phyloP scores from a whole-genome alignment of 495 filamentous ascomycete species.

The Tuber microsphaerosporum region DNA sequence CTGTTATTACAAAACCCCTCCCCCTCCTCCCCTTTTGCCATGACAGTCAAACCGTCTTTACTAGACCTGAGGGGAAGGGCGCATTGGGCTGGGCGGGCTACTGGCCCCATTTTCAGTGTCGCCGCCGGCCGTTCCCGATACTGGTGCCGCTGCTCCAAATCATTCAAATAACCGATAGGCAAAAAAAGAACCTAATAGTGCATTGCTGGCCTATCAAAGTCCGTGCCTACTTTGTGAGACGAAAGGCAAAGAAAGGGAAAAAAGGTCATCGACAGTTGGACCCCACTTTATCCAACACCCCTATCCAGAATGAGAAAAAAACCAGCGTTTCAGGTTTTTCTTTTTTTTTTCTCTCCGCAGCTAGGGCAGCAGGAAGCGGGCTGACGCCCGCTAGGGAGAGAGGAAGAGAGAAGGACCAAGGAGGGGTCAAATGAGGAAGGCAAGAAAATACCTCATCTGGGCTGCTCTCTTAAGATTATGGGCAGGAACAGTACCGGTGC shows the following conservation, averaged over 20 bases:
- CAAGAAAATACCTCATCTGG: constrained; percentile 32
- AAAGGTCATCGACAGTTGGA: constrained; percentile 20
- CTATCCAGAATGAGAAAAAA: constrained; percentile 15
- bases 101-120: background rate
- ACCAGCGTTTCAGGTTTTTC: constrained; percentile 29
- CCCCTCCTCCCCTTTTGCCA: background rate
- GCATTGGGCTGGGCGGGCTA: background rate
- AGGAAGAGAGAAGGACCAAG: background rate
- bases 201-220: constrained; percentile 32
- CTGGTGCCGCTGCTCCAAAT: background rate
- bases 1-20: background rate
- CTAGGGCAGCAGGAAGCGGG: constrained; percentile 23
- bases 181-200: background rate
- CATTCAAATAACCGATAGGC: background rate
- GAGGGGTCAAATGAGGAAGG: constrained; percentile 24
- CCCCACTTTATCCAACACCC: constrained; percentile 23
- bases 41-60: background rate
- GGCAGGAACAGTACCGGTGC: background rate
- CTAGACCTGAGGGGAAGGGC: background rate
- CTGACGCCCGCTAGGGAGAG: constrained; percentile 6
- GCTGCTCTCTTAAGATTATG: background rate
- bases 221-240: constrained; percentile 21
- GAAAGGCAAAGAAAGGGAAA: constrained; percentile 1
- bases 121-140: background rate
- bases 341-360: background rate